Evolutionary conservation across 805 yeast species (phyloP).

Genomic region (Candida peoriensis): DNA sequence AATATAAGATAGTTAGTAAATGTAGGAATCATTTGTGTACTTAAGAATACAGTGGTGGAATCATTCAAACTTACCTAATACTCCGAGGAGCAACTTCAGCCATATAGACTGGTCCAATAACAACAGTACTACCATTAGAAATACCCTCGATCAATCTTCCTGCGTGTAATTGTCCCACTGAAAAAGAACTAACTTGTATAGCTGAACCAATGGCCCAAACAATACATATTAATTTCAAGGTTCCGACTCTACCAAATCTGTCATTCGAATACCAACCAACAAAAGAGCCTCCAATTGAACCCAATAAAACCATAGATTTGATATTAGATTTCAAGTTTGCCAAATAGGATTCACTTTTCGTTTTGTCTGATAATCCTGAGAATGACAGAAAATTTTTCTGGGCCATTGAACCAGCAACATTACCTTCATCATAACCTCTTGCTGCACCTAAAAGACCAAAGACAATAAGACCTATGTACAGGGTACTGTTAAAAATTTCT

Average conservation of each 20-base stretch:
- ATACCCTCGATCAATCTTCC: slow-evolving; percentile 53
- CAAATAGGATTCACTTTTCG: slow-evolving; percentile 28
- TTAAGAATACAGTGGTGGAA: too few species aligned
- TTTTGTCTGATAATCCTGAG: slow-evolving; percentile 41
- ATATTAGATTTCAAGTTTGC: slow-evolving; percentile 49
- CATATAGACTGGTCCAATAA: slow-evolving; percentile 50
- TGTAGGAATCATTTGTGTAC: too few species aligned
- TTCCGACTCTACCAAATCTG: slow-evolving; percentile 44
- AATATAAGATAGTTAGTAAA: too few species aligned
- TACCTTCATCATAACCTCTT: slow-evolving; percentile 56
- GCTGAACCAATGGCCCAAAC: slow-evolving; percentile 41
- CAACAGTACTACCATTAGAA: slow-evolving; percentile 52
- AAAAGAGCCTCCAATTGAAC: slow-evolving; percentile 53
- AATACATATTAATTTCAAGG: slow-evolving; percentile 38
- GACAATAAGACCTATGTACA: slow-evolving; percentile 39
- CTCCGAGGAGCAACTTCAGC: slow-evolving; percentile 51
- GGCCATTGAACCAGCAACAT: slow-evolving; percentile 39
- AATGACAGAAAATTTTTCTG: slow-evolving; percentile 36
- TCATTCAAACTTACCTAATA: too few species aligned
- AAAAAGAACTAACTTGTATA: slow-evolving; percentile 42
- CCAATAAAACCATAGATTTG: slow-evolving; percentile 54
- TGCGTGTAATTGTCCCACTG: slow-evolving; percentile 47
- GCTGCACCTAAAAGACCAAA: slow-evolving; percentile 55
- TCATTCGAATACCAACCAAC: slow-evolving; percentile 45
- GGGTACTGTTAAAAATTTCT: slow-evolving; percentile 42